Base-by-base conservation (phyloP, 768 basidiomycete species). In the Trametes cingulata region DNA sequence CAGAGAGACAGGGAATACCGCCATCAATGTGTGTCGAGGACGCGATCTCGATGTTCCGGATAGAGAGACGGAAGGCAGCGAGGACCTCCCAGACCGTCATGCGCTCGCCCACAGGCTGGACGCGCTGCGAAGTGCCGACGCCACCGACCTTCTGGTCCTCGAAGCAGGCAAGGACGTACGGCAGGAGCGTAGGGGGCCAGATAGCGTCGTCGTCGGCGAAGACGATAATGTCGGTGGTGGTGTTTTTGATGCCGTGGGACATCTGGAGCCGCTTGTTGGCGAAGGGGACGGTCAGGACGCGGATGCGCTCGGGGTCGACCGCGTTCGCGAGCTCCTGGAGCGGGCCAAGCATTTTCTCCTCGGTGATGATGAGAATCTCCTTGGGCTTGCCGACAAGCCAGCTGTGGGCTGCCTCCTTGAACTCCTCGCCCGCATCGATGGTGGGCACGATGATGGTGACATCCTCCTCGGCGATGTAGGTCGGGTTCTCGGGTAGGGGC, bases 71-170 rank as follows among this genome's bases (percentile, higher is more conserved):
- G 75, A 95, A 95, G 2, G 95, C 93, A 19, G 94, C 94, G 42
- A 97, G 84, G 41, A 95, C 91, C 73, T 96, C 95, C 94, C 94
- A 96, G 9, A 96, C 89, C 0, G 94, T 95, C 89, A 95, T 90
- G 36, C 74, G 73, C 22, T 82, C 71, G 2, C 93, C 93, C 20
- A 85, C 82, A 4, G 92, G 82, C 72, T 93, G 88, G 6, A 96
- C 93, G 42, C 92, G 85, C 75, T 95, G 94, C 43, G 86, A 87
- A 4, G 94, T 96, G 33, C 95, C 93, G 5, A 95, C 94, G 35
- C 93, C 94, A 41, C 95, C 93, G 40, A 96, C 82, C 71, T 90
- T 87, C 76, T 95, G 93, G 75, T 96, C 95, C 75, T 95, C 94
- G 68, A 96, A 95, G 71, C 92, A 94, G 12, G 93, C 93, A 43